Percentiles rank a stretch among this genome's conserved stretches.
phyloP scores from a whole-genome alignment of 2,329 filamentous ascomycete genomes.

The Pestalotiopsis sp. region DNA sequence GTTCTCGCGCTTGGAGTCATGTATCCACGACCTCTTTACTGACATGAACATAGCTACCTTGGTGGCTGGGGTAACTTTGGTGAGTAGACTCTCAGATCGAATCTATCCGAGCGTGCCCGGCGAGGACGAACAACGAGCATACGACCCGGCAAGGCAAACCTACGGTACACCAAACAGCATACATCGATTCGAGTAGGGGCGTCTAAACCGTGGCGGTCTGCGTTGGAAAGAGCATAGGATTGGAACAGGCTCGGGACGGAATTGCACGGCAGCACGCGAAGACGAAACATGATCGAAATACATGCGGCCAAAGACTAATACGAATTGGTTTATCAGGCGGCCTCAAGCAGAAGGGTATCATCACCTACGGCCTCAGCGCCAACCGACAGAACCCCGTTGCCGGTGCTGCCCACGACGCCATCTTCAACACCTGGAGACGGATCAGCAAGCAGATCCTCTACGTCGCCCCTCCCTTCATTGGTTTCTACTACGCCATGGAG shows the following conservation, averaged over 20 bases:
- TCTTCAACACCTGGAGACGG: constrained; percentile 94
- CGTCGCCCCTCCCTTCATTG: constrained; percentile 76
- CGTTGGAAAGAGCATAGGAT: neutral
- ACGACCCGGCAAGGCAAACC: constrained; percentile 5
- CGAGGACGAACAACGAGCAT: constrained; percentile 8
- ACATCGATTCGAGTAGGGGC: neutral
- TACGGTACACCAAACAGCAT: constrained; percentile 19
- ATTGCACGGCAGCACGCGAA: neutral
- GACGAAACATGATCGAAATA: neutral
- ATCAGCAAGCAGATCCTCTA: constrained; percentile 85
- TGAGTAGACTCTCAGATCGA: constrained; percentile 49
- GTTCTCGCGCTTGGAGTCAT: neutral
- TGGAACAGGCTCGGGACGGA: neutral
- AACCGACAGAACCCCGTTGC: constrained; percentile 90
- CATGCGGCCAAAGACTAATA: neutral
- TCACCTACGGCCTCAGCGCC: constrained; percentile 74
- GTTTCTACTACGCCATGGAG: constrained; percentile 80
- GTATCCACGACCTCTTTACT: neutral
- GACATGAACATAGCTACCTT: constrained; percentile 60
- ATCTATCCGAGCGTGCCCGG: neutral
- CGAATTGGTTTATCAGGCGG: constrained; percentile 43
- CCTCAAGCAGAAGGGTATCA: constrained; percentile 64
- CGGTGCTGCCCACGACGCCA: constrained; percentile 73
- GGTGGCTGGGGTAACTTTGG: constrained; percentile 77
- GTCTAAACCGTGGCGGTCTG: neutral